Percentiles rank a stretch among this genome's conserved stretches.
phyloP scores from a whole-genome alignment of 192 early-diverging fungal genomes.

The Podila horticola region DNA sequence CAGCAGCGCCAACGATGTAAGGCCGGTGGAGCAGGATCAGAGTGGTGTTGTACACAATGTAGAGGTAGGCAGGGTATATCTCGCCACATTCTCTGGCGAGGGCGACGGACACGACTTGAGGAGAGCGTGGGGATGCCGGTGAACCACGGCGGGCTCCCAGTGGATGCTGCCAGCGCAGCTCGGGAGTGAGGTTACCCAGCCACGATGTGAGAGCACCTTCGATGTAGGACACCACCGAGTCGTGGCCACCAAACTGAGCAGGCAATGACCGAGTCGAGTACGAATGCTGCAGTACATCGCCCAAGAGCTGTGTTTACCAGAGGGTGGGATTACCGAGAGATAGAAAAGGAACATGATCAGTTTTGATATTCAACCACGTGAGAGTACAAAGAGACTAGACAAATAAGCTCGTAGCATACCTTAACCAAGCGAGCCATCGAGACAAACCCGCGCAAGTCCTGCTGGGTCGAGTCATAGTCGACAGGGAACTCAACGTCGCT shows the following conservation, averaged over 20 bases:
- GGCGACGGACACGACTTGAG: conserved; percentile 6
- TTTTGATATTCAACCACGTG: background rate
- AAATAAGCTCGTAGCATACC: conserved; percentile 13
- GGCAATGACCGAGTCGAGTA: conserved; percentile 45
- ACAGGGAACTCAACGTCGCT: conserved; percentile 36
- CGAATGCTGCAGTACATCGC: conserved; percentile 45
- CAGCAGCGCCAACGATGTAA: conserved; percentile 56
- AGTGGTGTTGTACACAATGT: conserved; percentile 54
- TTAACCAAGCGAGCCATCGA: conserved; percentile 43
- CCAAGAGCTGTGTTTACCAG: conserved; percentile 17
- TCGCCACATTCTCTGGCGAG: conserved; percentile 23
- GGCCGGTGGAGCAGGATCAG: conserved; percentile 61
- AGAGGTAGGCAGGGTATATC: conserved; percentile 43
- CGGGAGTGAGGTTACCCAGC: conserved; percentile 42
- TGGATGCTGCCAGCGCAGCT: conserved; percentile 45
- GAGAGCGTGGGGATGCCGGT: conserved; percentile 19
- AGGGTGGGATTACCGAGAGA: background rate
- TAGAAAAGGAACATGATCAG: background rate
- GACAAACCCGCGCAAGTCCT: conserved; percentile 37
- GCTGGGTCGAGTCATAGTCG: conserved; percentile 15
- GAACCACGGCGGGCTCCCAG: conserved; percentile 10
- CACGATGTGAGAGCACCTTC: conserved; percentile 51
- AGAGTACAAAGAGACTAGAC: background rate
- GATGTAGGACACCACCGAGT: conserved; percentile 46
- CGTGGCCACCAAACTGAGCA: conserved; percentile 48